phyloP scores from a whole-genome alignment of 371 early-diverging fungal genomes.

The Lichtheimia ornata region DNA sequence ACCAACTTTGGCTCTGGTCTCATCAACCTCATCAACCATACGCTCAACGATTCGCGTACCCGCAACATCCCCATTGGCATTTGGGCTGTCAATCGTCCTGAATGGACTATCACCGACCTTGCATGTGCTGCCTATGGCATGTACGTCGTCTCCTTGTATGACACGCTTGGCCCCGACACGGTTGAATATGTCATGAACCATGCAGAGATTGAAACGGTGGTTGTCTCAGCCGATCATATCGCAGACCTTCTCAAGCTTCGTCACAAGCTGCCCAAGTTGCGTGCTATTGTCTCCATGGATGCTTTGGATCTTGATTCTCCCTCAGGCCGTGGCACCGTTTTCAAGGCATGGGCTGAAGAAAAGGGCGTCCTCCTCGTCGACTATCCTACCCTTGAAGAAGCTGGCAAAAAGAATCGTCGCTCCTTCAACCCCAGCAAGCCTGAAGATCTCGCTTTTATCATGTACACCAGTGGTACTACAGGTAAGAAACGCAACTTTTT shows the following conservation, averaged over 20 bases:
- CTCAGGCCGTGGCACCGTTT: constrained; percentile 31
- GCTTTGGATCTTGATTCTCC: constrained; percentile 36
- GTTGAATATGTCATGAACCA: constrained; percentile 66
- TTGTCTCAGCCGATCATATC: constrained; percentile 69
- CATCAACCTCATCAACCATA: constrained; percentile 40
- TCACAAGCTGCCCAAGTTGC: constrained; percentile 55
- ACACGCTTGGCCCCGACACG: constrained; percentile 85
- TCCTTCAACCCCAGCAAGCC: constrained; percentile 43
- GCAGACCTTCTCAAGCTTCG: constrained; percentile 53
- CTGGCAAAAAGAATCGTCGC: constrained; percentile 38
- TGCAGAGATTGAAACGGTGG: constrained; percentile 66
- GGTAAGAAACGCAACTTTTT: constrained; percentile 28
- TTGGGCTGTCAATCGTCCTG: constrained; percentile 82
- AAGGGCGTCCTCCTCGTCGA: constrained; percentile 53
- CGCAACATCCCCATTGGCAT: constrained; percentile 54
- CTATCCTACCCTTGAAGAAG: constrained; percentile 65
- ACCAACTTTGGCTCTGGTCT: constrained; percentile 67
- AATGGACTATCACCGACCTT: constrained; percentile 85
- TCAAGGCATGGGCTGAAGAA: constrained; percentile 49
- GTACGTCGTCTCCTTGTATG: constrained; percentile 89
- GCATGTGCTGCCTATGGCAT: constrained; percentile 53
- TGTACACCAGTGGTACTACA: constrained; percentile 53
- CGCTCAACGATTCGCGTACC: constrained; percentile 24
- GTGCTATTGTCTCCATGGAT: constrained; percentile 80
- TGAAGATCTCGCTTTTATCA: constrained; percentile 61